These are phyloP conservation scores for Sporisorium scitamineum DNA, from an alignment of 1,284 basidiomycete genomes.

Conservation along the genomic window DNA sequence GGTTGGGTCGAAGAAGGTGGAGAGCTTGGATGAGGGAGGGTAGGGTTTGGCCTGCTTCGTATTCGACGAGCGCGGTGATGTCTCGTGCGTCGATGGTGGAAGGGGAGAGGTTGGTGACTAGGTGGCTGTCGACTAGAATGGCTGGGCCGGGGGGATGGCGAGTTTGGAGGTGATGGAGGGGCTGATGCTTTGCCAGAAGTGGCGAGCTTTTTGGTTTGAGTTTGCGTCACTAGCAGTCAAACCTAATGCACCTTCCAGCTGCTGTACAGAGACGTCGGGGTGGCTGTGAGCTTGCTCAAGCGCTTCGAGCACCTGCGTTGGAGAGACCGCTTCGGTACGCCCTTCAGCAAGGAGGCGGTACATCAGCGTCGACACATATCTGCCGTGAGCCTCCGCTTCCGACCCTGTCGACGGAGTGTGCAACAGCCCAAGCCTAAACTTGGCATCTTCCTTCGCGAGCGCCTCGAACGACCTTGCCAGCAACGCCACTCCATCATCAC, in stretches of 20 bases:
- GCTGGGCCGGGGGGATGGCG: constrained; percentile 10
- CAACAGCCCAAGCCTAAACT: constrained; percentile 32
- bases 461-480: constrained; percentile 77
- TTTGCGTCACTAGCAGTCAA: not conserved
- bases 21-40: constrained; percentile 37
- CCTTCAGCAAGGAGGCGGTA: constrained; percentile 27
- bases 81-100: constrained; percentile 33
- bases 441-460: constrained; percentile 72
- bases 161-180: constrained; percentile 10
- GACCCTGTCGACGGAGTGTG: constrained; percentile 8
- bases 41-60: constrained; percentile 47
- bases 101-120: constrained; percentile 20
- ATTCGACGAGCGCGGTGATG: constrained; percentile 41
- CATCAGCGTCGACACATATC: constrained; percentile 37
- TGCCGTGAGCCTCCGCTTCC: constrained; percentile 28
- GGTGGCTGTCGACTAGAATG: constrained; percentile 50
- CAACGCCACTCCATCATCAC: constrained; percentile 74
- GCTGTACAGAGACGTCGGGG: not conserved
- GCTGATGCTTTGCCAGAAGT: constrained; percentile 23
- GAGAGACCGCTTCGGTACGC: not conserved
- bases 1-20: constrained; percentile 13
- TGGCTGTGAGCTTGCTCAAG: constrained; percentile 10
- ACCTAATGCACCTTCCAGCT: constrained; percentile 4
- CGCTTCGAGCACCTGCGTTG: constrained; percentile 13
- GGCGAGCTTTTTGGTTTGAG: not conserved